Evolutionary conservation across 495 filamentous ascomycete species (phyloP).

Genomic region (Bombardia bombarda): DNA sequence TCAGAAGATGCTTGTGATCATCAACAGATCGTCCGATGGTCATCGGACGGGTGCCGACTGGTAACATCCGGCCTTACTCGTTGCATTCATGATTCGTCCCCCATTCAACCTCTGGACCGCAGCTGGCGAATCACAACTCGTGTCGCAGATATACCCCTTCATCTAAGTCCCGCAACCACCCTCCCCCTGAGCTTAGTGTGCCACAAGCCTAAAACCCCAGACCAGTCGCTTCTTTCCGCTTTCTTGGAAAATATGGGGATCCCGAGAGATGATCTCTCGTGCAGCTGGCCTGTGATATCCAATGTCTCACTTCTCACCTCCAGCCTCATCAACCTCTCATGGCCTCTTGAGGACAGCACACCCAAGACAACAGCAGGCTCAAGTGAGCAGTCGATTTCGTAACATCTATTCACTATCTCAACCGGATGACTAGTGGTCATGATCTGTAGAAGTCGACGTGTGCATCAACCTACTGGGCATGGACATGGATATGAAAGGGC

Average conservation of each 20-base stretch:
- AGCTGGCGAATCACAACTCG: constrained; percentile 15
- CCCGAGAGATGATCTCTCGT: not conserved
- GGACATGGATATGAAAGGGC: not conserved
- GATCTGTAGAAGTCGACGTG: not conserved
- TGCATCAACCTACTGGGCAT: too few species aligned
- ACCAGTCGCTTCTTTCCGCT: too few species aligned
- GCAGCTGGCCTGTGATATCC: not conserved
- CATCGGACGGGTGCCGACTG: constrained; percentile 1
- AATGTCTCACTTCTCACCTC: not conserved
- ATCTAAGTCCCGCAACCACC: constrained; percentile 1
- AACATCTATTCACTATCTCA: not conserved
- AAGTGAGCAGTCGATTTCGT: not conserved
- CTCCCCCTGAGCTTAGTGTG: too few species aligned
- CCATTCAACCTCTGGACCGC: constrained; percentile 2
- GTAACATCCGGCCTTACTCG: constrained; percentile 23
- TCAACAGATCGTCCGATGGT: not conserved
- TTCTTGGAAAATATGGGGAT: not conserved
- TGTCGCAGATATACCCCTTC: constrained; percentile 8
- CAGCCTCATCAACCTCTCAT: not conserved
- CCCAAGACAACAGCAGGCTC: not conserved
- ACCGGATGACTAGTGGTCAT: not conserved
- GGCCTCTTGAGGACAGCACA: not conserved
- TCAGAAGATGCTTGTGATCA: not conserved
- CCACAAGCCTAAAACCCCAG: too few species aligned
- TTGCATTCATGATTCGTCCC: constrained; percentile 4